Evolutionary conservation across 2,329 filamentous ascomycete genomes (phyloP).

Genomic region (Ascochyta viciae-villosae): DNA sequence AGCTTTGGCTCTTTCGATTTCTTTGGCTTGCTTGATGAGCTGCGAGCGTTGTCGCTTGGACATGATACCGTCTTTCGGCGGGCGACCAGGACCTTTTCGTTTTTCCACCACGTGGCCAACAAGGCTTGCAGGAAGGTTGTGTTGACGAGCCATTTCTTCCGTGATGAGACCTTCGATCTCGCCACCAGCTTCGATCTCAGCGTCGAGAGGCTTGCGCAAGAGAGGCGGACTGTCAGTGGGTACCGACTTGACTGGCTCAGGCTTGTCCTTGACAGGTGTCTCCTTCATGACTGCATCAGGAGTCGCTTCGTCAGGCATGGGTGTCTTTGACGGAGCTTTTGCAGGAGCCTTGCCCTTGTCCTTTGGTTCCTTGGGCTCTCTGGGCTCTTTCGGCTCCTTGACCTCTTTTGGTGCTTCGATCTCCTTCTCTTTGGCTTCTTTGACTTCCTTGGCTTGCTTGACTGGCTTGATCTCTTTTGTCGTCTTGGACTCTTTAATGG

Average conservation of each 20-base stretch:
- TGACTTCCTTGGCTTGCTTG: conserved; percentile 22
- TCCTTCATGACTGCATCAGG: conserved; percentile 34
- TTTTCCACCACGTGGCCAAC: conserved; percentile 60
- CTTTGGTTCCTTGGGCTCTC: conserved; percentile 29
- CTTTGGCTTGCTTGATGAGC: conserved; percentile 66
- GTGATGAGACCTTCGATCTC: conserved; percentile 45
- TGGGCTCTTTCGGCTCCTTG: conserved; percentile 24
- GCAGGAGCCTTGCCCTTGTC: conserved; percentile 34
- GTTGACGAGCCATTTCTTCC: conserved; percentile 50
- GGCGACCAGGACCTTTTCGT: conserved; percentile 78
- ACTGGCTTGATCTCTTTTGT: conserved; percentile 18
- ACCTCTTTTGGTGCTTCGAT: conserved; percentile 14
- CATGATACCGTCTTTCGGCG: conserved; percentile 83
- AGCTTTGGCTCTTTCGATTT: conserved; percentile 51
- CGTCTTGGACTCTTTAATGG: conserved; percentile 22
- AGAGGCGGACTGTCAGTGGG: conserved; percentile 40
- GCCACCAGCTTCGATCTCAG: conserved; percentile 39
- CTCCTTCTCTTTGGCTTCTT: conserved; percentile 24
- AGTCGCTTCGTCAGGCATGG: conserved; percentile 38
- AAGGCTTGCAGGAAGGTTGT: conserved; percentile 47
- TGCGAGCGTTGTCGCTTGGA: conserved; percentile 76
- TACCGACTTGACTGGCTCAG: conserved; percentile 30
- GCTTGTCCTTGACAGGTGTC: conserved; percentile 36
- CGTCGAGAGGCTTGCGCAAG: conserved; percentile 37
- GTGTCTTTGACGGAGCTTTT: conserved; percentile 31